phyloP scores from a whole-genome alignment of 2,329 filamentous ascomycete genomes.

The Tolypocladium inflatum region DNA sequence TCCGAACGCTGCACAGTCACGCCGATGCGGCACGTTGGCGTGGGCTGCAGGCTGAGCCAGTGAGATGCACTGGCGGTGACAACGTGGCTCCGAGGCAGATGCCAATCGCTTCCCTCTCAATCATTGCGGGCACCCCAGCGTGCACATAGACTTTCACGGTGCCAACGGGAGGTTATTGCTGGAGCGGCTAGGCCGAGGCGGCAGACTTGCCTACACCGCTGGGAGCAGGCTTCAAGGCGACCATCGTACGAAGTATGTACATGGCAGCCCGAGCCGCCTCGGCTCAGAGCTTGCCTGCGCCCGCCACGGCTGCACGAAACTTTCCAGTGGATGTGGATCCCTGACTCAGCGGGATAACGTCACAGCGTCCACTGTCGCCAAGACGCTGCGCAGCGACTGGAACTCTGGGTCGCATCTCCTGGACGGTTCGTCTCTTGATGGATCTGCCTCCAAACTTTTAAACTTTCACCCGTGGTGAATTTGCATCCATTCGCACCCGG shows the following conservation, averaged over 20 bases:
- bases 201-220: background rate
- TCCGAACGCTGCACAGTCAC: background rate
- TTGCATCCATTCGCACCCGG: background rate
- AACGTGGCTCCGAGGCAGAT: background rate
- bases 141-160: background rate
- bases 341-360: background rate
- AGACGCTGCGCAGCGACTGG: background rate
- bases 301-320: background rate
- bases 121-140: background rate
- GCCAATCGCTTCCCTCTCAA: background rate
- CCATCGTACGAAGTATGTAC: no score
- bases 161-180: background rate
- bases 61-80: background rate
- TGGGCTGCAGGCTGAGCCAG: background rate
- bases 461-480: background rate
- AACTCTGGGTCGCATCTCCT: background rate
- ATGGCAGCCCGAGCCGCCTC: no score
- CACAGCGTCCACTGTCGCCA: background rate
- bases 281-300: background rate
- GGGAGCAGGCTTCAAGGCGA: background rate
- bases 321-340: background rate
- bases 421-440: background rate
- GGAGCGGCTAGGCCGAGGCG: background rate
- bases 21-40: background rate
- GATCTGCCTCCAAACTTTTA: background rate